A percentile compares a stretch with the other conserved stretches of the same genome.
Conservation (phyloP, 768 basidiomycete genomes). For the Lentinula lateritia region DNA sequence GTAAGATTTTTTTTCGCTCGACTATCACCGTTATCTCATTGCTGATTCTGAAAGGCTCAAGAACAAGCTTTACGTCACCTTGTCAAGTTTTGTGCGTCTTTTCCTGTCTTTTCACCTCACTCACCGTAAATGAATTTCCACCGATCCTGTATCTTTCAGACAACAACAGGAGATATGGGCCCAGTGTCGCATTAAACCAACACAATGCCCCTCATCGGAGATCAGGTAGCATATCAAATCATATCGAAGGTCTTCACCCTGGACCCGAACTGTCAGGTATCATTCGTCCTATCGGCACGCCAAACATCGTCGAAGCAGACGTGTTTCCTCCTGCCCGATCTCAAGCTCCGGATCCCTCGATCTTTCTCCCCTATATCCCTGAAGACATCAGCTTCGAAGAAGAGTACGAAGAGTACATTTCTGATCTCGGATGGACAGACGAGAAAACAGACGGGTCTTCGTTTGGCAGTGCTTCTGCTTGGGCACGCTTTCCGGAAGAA, state of each 20-base stretch:
- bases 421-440: slow-evolving; percentile 76
- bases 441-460: slow-evolving; percentile 42
- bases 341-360: slow-evolving; percentile 75
- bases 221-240: slow-evolving; percentile 79
- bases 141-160: slow-evolving; percentile 37
- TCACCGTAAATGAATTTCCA: not conserved
- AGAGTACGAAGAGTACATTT: slow-evolving; percentile 94
- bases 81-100: slow-evolving; percentile 83
- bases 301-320: slow-evolving; percentile 77
- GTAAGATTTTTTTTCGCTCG: slow-evolving; percentile 31
- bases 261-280: slow-evolving; percentile 72
- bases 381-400: slow-evolving; percentile 95
- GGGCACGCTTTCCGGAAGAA: slow-evolving; percentile 71
- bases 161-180: slow-evolving; percentile 86
- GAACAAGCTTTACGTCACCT: slow-evolving; percentile 91
- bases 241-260: slow-evolving; percentile 68
- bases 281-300: slow-evolving; percentile 69
- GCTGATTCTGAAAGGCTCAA: slow-evolving; percentile 57
- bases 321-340: slow-evolving; percentile 94
- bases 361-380: slow-evolving; percentile 86
- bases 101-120: slow-evolving; percentile 20
- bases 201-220: slow-evolving; percentile 62
- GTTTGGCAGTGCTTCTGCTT: slow-evolving; percentile 52
- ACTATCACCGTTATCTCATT: slow-evolving; percentile 2
- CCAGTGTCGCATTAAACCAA: slow-evolving; percentile 43